These are phyloP conservation scores for Hyphodiscus sp. DNA, from an alignment of 2,329 filamentous ascomycete species.

Conservation along the genomic window DNA sequence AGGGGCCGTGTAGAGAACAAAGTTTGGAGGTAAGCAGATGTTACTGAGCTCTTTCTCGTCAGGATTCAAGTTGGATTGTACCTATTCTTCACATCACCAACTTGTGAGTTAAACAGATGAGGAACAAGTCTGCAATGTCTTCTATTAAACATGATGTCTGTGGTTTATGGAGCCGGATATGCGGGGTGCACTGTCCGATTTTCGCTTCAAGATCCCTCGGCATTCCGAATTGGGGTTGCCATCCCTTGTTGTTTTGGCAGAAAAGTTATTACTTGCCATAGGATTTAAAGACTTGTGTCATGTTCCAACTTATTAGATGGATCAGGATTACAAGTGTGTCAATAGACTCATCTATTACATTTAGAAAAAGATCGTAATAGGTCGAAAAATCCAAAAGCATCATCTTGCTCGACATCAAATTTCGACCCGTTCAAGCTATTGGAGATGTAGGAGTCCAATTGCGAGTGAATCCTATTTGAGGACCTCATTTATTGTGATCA, in stretches of 20 bases:
- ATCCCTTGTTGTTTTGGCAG: background rate
- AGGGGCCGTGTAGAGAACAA: background rate
- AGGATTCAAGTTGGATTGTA: background rate
- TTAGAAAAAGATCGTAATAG: no score
- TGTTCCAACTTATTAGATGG: no score
- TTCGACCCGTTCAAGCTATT: no score
- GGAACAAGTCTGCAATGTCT: background rate
- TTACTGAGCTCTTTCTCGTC: slow-evolving; percentile 6
- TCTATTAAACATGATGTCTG: background rate
- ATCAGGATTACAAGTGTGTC: no score
- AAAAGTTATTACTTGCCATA: background rate
- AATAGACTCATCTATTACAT: no score
- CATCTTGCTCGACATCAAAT: no score
- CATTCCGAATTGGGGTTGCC: background rate
- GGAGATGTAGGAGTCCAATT: no score
- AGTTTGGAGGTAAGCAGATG: slow-evolving; percentile 9
- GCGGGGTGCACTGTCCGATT: background rate
- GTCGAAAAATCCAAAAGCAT: background rate
- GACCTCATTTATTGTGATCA: no score
- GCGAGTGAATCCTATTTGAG: no score
- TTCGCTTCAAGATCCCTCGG: background rate
- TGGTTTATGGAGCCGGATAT: background rate
- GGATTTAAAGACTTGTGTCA: no score
- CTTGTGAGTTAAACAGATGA: background rate
- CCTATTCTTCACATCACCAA: background rate